Base-by-base conservation (phyloP, 2,329 filamentous ascomycete genomes). In the Trichocomaceae sp. region DNA sequence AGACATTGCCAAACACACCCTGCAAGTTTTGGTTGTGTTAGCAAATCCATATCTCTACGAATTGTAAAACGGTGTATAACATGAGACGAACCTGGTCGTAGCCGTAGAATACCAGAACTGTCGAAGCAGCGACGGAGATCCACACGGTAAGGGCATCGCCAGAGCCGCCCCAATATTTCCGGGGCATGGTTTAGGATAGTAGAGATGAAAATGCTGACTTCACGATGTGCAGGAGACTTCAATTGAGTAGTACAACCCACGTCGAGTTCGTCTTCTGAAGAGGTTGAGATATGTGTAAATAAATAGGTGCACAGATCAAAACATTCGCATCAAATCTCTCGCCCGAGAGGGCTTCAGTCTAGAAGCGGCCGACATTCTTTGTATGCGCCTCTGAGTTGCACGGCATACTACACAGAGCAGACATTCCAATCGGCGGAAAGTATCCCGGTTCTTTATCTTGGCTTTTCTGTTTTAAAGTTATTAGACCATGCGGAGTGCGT, bases 51-150 rank as follows among this genome's bases (percentile, higher is more conserved):
- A 2, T 23, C 26, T 31, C 13, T 31, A 2, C n/a, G 17, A 22
- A 0, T 33, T n/a, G 3, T 15, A 17, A 10, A 22, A 5, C 15
- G n/a, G 7, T 26, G 2, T 45, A 8, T 4, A n/a, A n/a, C 29
- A 31, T 5, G 26, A 22, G 23, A 57, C 57, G 35, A 59, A 71
- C 68, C 62, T 73, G 71, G 50, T 73, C 70, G 52, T 74, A 75
- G 26, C 72, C 76, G 57, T 79, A 80, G 61, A 79, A 79, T 52
- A 79, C 68, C 20, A 79, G 65, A 4, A 79, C 76, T 0, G 76
- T 79, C 1, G 72, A 75, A 1, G 77, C 75, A 12, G 77, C 76
- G 17, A 79, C 66, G 5, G 74, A 77, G 42, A 80, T 79, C 77
- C 77, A 79, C 15, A 79, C 68, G 0, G 77, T 79, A n/a, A 80